Base-by-base conservation (phyloP, 2,329 filamentous ascomycete genomes). In the Pseudogymnoascus sp. region DNA sequence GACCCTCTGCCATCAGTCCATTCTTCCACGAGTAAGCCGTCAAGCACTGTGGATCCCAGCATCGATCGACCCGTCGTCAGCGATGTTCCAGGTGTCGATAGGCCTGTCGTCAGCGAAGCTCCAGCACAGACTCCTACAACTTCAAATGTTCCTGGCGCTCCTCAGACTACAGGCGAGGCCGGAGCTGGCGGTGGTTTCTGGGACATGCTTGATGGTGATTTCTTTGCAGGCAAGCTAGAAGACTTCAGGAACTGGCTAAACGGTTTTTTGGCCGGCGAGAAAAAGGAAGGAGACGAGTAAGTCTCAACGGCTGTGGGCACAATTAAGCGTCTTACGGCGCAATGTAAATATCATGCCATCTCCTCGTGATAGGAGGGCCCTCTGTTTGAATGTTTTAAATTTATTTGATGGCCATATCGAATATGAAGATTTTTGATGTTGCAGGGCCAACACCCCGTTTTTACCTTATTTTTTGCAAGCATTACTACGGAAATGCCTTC, bases 221-320 rank as follows among this genome's bases (percentile, higher is more conserved):
- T 81, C 81, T 66, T 83, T 11, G 77, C 74, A 2, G 77, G 75
- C 35, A 77, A 81, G 63, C 68, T 82, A 11, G 73, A 72, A 32
- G 70, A 77, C 34, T 71, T 76, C 9, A 71, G 69, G 60, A 67
- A 63, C 6, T 71, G 70, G 70, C 25, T 65, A 3, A 22, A 38
- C n/a, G 60, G 35, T 2, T n/a, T 65, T 30, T 57, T 34, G n/a
- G n/a, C n/a, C n/a, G n/a, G n/a, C n/a, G 22, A 50, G 37, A 20
- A 32, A 34, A 32, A 58, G 25, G 50, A 59, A 18, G 32, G 7
- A n/a, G 41, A 41, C 4, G 7, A 60, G 35, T 47, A 30, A 30
- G 6, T 43, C 14, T 30, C 12, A 16, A 59, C 43, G 34, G 47
- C 18, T 14, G 9, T 60, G 16, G 38, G 28, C 43, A 60, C 14